Percentiles rank a stretch among this genome's conserved stretches.
phyloP scores from a whole-genome alignment of 768 basidiomycete genomes.

The Strobilomyces confusus region DNA sequence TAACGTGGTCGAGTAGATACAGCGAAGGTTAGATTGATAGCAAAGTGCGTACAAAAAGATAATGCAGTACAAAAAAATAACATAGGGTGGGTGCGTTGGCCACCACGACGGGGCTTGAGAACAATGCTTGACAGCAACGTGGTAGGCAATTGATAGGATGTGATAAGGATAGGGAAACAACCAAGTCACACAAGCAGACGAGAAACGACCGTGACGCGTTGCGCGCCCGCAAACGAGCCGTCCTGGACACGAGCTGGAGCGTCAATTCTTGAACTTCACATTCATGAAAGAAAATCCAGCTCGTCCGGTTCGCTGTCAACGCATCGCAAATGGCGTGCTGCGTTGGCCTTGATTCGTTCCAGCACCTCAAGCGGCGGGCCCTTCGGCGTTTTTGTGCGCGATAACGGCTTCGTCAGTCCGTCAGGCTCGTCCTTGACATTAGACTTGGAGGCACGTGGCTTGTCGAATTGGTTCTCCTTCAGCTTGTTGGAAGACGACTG shows the following conservation, averaged over 20 bases:
- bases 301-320: slow-evolving; percentile 40
- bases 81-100: too few relatives aligned
- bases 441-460: neutral
- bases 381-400: slow-evolving; percentile 18
- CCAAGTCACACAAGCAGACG: neutral
- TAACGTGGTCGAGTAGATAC: neutral
- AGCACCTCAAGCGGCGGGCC: slow-evolving; percentile 40
- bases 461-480: slow-evolving; percentile 32
- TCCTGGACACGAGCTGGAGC: neutral
- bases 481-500: slow-evolving; percentile 27
- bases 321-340: slow-evolving; percentile 13
- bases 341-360: slow-evolving; percentile 34
- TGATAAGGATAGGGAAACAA: neutral
- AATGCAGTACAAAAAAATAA: neutral
- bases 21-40: neutral
- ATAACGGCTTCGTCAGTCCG: neutral
- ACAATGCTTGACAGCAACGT: neutral
- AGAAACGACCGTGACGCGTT: neutral
- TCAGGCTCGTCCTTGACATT: neutral
- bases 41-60: neutral
- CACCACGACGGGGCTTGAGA: neutral
- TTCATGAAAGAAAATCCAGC: slow-evolving; percentile 44
- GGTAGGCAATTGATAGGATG: neutral
- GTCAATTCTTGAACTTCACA: too few relatives aligned
- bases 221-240: neutral